Evolutionary conservation across 495 filamentous ascomycete genomes (phyloP).

Genomic region (Hypoxylon lienhwacheense): DNA sequence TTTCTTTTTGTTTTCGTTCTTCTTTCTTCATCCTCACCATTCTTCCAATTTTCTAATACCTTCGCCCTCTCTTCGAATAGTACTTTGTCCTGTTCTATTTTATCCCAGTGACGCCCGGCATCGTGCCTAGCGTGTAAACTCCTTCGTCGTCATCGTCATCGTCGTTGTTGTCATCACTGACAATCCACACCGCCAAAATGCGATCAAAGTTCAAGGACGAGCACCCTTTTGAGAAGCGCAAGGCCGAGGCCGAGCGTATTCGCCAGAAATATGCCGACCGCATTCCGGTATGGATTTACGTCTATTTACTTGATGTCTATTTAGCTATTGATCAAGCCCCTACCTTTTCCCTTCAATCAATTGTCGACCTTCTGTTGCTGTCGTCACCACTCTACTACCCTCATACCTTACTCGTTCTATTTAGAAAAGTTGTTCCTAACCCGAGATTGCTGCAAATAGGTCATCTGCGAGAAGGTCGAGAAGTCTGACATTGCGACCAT

Average conservation of each 20-base stretch:
- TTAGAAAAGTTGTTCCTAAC: background rate
- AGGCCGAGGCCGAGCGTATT: conserved; percentile 98
- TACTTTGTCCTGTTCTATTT: no score
- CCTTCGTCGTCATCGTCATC: no score
- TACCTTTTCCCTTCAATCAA: no score
- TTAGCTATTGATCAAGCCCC: no score
- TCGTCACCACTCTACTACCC: conserved; percentile 1
- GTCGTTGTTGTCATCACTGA: conserved; percentile 16
- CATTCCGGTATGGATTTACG: conserved; percentile 77
- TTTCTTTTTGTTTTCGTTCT: conserved; percentile 6
- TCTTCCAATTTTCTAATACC: background rate
- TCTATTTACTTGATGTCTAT: background rate
- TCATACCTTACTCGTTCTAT: background rate
- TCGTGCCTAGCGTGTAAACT: no score
- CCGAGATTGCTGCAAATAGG: conserved; percentile 53
- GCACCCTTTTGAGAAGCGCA: conserved; percentile 99
- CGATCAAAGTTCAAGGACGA: conserved; percentile 99
- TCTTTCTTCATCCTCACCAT: background rate
- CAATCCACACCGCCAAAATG: conserved; percentile 61
- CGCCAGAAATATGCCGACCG: conserved; percentile 98
- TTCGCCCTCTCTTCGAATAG: background rate
- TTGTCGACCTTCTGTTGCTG: no score
- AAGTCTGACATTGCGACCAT: conserved; percentile 99
- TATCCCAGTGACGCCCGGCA: no score
- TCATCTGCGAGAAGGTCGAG: conserved; percentile 99